A percentile compares a stretch with the other conserved stretches of the same genome.
Evolutionary conservation across 371 early-diverging fungal species (phyloP).

Genomic region (Mucor saturninus): DNA sequence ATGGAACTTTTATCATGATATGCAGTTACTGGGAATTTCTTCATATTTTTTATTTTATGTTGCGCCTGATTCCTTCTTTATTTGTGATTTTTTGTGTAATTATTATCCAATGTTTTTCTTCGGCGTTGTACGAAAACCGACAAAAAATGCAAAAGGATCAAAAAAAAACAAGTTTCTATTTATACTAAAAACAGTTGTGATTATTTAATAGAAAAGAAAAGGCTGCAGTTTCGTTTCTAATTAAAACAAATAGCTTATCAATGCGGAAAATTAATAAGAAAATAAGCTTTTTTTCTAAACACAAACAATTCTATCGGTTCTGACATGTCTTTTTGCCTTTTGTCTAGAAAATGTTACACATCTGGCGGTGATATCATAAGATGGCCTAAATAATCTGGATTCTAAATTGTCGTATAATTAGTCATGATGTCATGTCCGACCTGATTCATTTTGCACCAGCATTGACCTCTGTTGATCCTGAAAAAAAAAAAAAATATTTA

Average conservation of each 20-base stretch:
- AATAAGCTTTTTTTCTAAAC: too few species aligned
- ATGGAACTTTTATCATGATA: not conserved
- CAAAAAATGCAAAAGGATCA: not conserved
- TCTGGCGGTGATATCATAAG: slow-evolving; percentile 3
- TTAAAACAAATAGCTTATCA: not conserved
- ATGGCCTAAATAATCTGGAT: slow-evolving; percentile 1
- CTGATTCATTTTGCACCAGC: not conserved
- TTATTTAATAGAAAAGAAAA: not conserved
- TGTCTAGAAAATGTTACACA: not conserved
- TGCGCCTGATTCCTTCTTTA: too few species aligned
- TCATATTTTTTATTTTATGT: too few species aligned
- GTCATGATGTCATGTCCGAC: slow-evolving; percentile 7
- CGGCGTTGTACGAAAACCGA: not conserved
- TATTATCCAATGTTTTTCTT: not conserved
- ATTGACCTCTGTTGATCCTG: slow-evolving; percentile 12
- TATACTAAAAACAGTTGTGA: too few species aligned
- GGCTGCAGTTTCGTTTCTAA: not conserved
- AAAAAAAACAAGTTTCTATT: not conserved
- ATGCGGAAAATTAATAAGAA: too few species aligned
- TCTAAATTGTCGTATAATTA: not conserved
- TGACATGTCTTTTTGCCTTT: not conserved
- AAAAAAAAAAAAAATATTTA: not conserved
- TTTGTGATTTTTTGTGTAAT: not conserved
- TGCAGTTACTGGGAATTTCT: not conserved
- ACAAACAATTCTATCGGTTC: too few species aligned